These are phyloP conservation scores for Eleusine indica DNA, from an alignment of 176 grass and related monocot species.

Conservation along the genomic window DNA sequence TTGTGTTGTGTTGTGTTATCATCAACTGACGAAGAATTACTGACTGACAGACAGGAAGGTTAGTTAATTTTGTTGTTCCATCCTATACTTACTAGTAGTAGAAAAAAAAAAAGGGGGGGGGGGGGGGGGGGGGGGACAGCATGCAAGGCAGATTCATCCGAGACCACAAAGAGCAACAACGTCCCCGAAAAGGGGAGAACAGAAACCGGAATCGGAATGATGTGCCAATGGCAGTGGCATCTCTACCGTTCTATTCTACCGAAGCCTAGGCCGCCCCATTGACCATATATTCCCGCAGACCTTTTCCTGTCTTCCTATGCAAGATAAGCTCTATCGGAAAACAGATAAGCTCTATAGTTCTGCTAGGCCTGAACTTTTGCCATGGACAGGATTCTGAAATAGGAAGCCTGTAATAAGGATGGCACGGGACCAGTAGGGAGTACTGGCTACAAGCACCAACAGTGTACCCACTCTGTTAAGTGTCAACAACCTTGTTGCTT, in stretches of 20 bases:
- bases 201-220: neutral
- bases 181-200: slow-evolving; percentile 6
- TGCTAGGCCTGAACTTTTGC: neutral
- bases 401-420: neutral
- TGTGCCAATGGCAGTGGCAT: slow-evolving; percentile 20
- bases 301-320: neutral
- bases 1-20: neutral
- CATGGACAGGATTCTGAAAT: neutral
- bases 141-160: slow-evolving; percentile 21
- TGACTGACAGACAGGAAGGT: neutral
- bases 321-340: neutral
- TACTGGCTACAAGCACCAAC: neutral
- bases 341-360: neutral
- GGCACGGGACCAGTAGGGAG: neutral
- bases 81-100: neutral
- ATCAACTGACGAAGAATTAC: neutral
- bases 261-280: slow-evolving; percentile 8
- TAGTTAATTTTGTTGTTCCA: neutral
- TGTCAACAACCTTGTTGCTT: neutral
- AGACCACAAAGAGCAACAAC: neutral
- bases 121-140: slow-evolving; percentile 13
- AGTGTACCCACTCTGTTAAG: neutral
- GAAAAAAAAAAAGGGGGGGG: too few relatives aligned
- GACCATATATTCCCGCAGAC: slow-evolving; percentile 32
- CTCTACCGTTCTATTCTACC: neutral